Conservation (phyloP, 73 alveolate genomes). For the Tetrahymena elliotti region DNA sequence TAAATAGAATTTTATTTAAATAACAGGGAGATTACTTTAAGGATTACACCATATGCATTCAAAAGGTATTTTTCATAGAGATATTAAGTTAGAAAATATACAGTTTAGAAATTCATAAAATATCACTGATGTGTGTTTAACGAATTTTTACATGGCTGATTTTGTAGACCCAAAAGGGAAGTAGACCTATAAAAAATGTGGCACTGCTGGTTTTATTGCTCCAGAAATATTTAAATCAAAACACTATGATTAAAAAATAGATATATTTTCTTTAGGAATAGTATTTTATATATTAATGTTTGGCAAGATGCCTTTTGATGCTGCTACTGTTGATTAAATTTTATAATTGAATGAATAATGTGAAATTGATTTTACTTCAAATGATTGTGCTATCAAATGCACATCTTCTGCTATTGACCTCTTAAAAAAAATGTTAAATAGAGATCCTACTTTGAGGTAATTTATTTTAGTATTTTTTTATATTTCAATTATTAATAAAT, state of each 20-base stretch:
- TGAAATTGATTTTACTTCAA: background rate
- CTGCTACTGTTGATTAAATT: background rate
- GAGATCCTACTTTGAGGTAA: background rate
- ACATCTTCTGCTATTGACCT: background rate
- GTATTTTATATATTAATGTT: constrained; percentile 53
- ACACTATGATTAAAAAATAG: constrained; percentile 51
- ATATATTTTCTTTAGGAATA: constrained; percentile 64
- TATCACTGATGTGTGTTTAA: constrained; percentile 47
- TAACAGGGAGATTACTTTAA: background rate
- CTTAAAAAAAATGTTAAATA: background rate
- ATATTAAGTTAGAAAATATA: constrained; percentile 69
- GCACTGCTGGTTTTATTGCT: constrained; percentile 79
- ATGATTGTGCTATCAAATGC: background rate
- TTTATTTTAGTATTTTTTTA: background rate
- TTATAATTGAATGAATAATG: background rate
- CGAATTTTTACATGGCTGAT: constrained; percentile 62
- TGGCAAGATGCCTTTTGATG: constrained; percentile 60
- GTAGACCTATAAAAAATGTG: constrained; percentile 38
- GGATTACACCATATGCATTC: constrained; percentile 43
- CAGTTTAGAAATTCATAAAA: constrained; percentile 49
- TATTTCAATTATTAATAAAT: too few species aligned
- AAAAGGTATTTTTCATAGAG: constrained; percentile 57
- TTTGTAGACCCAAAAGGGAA: constrained; percentile 42
- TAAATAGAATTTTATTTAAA: background rate
- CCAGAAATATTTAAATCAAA: constrained; percentile 63